A percentile compares a stretch with the other conserved stretches of the same genome.
Conservation (phyloP, 768 basidiomycete genomes). For the Ramaria sp. region DNA sequence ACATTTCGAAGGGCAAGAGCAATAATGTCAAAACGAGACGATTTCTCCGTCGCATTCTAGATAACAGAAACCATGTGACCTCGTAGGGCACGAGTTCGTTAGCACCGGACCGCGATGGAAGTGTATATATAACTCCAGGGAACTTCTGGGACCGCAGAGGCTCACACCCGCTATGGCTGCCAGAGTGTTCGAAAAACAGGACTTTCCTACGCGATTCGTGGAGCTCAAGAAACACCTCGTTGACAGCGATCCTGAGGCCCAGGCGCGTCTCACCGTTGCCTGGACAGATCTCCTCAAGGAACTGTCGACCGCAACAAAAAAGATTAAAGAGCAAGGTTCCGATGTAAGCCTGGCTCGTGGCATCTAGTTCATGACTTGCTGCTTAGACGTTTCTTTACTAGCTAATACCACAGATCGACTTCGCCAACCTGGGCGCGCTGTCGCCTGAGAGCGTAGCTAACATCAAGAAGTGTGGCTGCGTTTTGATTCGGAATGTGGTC, state of each 20-base stretch:
- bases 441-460: conserved; percentile 32
- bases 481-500: conserved; percentile 54
- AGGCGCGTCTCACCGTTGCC: conserved; percentile 36
- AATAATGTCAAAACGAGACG: too few relatives aligned
- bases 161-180: background rate
- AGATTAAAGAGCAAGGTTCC: conserved; percentile 36
- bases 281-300: conserved; percentile 50
- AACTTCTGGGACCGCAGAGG: too few relatives aligned
- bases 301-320: conserved; percentile 33
- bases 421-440: conserved; percentile 40
- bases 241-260: conserved; percentile 37
- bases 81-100: too few relatives aligned
- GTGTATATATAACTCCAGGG: too few relatives aligned
- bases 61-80: too few relatives aligned
- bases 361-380: background rate
- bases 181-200: background rate
- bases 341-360: conserved; percentile 28
- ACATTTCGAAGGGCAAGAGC: too few relatives aligned
- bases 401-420: conserved; percentile 55
- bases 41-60: too few relatives aligned
- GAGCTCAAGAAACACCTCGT: conserved; percentile 52
- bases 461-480: conserved; percentile 45
- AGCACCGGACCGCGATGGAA: too few relatives aligned
- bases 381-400: background rate
- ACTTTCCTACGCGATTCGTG: conserved; percentile 37